Evolutionary conservation across 2,329 filamentous ascomycete species (phyloP).

Genomic region (Trichoderma lentiforme): DNA sequence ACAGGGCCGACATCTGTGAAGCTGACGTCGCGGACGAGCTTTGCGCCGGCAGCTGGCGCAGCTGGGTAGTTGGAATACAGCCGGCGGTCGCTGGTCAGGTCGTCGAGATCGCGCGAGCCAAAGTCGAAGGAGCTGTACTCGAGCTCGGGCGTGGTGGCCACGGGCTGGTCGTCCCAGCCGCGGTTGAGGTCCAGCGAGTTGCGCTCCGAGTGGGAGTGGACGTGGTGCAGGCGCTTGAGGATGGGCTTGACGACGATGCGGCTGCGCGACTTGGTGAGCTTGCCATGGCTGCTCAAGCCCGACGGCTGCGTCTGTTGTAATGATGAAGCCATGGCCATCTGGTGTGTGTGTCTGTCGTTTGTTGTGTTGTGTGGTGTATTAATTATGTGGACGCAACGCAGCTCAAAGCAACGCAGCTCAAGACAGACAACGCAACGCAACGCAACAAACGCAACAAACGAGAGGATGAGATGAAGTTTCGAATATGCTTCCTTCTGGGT

Average conservation of each 20-base stretch:
- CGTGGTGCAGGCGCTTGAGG: conserved; percentile 51
- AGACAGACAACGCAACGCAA: neutral
- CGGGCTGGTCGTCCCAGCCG: conserved; percentile 53
- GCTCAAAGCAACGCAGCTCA: neutral
- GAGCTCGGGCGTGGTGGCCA: conserved; percentile 18
- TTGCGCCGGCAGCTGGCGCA: conserved; percentile 24
- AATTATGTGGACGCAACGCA: neutral
- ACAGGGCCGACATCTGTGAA: conserved; percentile 34
- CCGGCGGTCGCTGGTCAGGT: conserved; percentile 20
- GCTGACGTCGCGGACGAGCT: conserved; percentile 41
- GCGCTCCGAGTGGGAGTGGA: conserved; percentile 50
- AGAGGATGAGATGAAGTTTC: neutral
- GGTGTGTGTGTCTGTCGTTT: neutral
- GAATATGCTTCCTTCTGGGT: conserved; percentile 12
- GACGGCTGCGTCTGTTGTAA: conserved; percentile 26
- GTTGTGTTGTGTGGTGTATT: too few relatives aligned
- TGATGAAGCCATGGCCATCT: conserved; percentile 26
- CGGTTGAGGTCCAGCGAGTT: conserved; percentile 62
- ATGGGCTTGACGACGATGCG: conserved; percentile 58
- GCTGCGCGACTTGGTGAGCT: conserved; percentile 44
- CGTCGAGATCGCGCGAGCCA: conserved; percentile 29
- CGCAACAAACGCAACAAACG: neutral
- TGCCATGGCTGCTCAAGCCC: conserved; percentile 22
- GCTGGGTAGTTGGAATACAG: conserved; percentile 20
- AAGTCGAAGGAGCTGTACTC: conserved; percentile 31